These are phyloP conservation scores for Cinchona pubescens DNA, from an alignment of 257 asterid species.

Conservation along the genomic window DNA sequence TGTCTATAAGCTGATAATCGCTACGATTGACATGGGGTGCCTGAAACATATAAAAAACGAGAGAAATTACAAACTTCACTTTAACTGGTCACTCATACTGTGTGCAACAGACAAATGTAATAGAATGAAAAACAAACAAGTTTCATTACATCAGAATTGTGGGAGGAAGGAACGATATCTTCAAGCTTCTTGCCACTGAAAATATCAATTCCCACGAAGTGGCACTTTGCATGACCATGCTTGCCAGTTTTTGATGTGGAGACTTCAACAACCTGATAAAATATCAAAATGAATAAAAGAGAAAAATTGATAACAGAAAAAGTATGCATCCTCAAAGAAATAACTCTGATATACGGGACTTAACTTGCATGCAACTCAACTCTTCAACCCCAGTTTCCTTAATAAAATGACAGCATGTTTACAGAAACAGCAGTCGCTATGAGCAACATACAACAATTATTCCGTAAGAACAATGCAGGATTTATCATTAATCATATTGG, in stretches of 20 bases:
- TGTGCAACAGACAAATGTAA: not conserved
- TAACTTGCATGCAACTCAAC: not conserved
- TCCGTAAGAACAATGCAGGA: not conserved
- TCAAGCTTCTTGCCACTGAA: conserved; percentile 53
- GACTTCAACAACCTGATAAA: conserved; percentile 52
- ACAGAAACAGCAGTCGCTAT: not conserved
- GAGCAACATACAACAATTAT: not conserved
- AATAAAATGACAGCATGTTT: not conserved
- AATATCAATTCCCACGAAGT: conserved; percentile 52
- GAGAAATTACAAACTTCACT: not conserved
- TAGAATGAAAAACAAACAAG: not conserved
- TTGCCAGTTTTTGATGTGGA: conserved; percentile 59
- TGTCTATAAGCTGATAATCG: conserved; percentile 60
- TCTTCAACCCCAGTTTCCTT: not conserved
- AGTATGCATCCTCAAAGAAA: not conserved
- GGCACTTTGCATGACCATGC: conserved; percentile 60
- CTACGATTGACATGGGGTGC: conserved; percentile 53
- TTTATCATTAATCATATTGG: not conserved
- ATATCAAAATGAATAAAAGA: not conserved
- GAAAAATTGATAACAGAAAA: not conserved
- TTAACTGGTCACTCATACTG: not conserved
- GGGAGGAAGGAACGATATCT: conserved; percentile 53
- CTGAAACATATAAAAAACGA: conserved; percentile 17
- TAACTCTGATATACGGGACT: not conserved
- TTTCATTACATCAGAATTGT: conserved; percentile 45